A percentile compares a stretch with the other conserved stretches of the same genome.
Evolutionary conservation across 2,329 filamentous ascomycete species (phyloP).

Genomic region (Penicillium nordicum): DNA sequence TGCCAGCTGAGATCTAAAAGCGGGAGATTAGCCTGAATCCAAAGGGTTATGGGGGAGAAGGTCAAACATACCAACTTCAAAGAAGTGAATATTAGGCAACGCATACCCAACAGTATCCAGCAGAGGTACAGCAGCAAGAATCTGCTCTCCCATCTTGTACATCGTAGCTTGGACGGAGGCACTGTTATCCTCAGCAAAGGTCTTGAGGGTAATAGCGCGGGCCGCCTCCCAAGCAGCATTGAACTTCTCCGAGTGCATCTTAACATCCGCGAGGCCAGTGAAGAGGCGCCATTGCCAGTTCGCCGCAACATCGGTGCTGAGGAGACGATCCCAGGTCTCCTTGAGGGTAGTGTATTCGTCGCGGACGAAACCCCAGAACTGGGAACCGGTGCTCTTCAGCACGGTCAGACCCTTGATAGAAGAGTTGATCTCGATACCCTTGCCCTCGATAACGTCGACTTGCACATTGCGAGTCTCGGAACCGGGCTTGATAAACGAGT

Average conservation of each 20-base stretch:
- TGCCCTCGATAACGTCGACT: slow-evolving; percentile 62
- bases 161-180: slow-evolving; percentile 95
- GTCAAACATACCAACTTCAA: slow-evolving; percentile 66
- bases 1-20: slow-evolving; percentile 85
- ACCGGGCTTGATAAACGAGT: slow-evolving; percentile 90
- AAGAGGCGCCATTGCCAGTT: slow-evolving; percentile 82
- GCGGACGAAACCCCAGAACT: slow-evolving; percentile 89
- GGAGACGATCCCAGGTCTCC: slow-evolving; percentile 91
- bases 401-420: slow-evolving; percentile 79
- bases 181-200: slow-evolving; percentile 84
- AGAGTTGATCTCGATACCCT: slow-evolving; percentile 72
- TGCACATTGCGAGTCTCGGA: slow-evolving; percentile 82
- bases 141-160: slow-evolving; percentile 96
- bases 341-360: slow-evolving; percentile 89
- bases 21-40: slow-evolving; percentile 3
- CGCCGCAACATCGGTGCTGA: slow-evolving; percentile 88
- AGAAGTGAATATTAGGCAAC: slow-evolving; percentile 98
- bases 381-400: slow-evolving; percentile 92
- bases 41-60: background rate
- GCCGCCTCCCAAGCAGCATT: slow-evolving; percentile 74
- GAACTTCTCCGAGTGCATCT: slow-evolving; percentile 63
- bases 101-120: slow-evolving; percentile 74
- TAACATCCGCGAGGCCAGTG: slow-evolving; percentile 62
- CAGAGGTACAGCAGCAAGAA: slow-evolving; percentile 70
- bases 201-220: slow-evolving; percentile 81